Evolutionary conservation across 208 protist genomes (phyloP).

Genomic region (Trypanosoma lewisi): DNA sequence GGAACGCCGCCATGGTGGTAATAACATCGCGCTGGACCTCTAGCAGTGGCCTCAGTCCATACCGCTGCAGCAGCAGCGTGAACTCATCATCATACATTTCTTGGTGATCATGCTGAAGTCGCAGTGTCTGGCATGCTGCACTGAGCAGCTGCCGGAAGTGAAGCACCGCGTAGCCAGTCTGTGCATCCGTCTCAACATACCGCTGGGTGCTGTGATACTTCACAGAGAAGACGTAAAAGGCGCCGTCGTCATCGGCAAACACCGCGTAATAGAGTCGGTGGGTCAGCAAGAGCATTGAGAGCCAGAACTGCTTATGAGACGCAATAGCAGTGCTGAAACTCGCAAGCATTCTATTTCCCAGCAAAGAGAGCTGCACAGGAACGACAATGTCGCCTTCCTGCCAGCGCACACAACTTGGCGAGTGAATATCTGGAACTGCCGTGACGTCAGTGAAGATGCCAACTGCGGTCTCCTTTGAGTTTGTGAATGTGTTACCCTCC

Average conservation of each 20-base stretch:
- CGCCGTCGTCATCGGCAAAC: constrained; percentile 75
- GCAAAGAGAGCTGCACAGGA: constrained; percentile 28
- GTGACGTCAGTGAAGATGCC: constrained; percentile 74
- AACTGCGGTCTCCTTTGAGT: constrained; percentile 66
- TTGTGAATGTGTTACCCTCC: constrained; percentile 63
- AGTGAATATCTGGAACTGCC: constrained; percentile 70
- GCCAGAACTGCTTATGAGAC: constrained; percentile 44
- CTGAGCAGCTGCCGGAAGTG: constrained; percentile 68
- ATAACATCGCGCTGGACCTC: constrained; percentile 69
- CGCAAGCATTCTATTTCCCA: constrained; percentile 27
- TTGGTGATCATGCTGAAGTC: constrained; percentile 52
- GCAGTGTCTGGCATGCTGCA: constrained; percentile 55
- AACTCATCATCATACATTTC: constrained; percentile 61
- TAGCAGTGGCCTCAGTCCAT: constrained; percentile 47
- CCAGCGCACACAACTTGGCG: constrained; percentile 40
- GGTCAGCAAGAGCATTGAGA: constrained; percentile 32
- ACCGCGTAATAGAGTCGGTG: constrained; percentile 34
- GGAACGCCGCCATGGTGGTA: constrained; percentile 59
- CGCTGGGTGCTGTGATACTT: constrained; percentile 58
- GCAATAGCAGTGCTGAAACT: constrained; percentile 36
- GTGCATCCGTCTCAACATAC: constrained; percentile 72
- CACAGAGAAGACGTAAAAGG: constrained; percentile 69
- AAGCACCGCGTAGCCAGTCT: constrained; percentile 49
- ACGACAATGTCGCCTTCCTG: constrained; percentile 38
- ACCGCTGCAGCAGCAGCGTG: constrained; percentile 29